Percentiles rank a stretch among this genome's conserved stretches.
Conservation (phyloP, 345 rosid genomes). For the Balakata baccata region DNA sequence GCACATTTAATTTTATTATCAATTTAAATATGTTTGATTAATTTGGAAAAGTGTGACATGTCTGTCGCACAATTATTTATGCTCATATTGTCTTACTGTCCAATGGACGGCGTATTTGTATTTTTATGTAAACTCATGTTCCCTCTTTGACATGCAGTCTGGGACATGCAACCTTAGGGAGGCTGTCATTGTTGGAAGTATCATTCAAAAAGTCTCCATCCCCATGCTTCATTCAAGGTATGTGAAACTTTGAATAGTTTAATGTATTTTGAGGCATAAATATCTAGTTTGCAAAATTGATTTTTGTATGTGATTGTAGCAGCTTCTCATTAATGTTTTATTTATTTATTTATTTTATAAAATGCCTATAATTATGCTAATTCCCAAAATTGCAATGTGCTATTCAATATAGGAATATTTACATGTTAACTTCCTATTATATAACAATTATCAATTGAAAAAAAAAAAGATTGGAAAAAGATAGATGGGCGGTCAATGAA, state of each 20-base stretch:
- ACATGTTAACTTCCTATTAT: too few relatives aligned
- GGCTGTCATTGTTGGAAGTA: conserved; percentile 88
- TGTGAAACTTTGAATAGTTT: not conserved
- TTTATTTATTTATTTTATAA: too few relatives aligned
- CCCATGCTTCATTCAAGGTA: conserved; percentile 95
- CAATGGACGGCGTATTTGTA: not conserved
- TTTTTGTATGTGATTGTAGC: not conserved
- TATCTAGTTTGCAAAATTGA: not conserved
- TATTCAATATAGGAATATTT: too few relatives aligned
- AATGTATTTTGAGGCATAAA: not conserved
- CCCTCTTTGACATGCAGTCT: conserved; percentile 51
- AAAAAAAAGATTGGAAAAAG: not conserved
- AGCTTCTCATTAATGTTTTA: not conserved
- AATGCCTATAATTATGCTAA: too few relatives aligned
- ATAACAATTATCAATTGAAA: not conserved
- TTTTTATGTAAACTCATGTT: not conserved
- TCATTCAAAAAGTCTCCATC: conserved; percentile 74
- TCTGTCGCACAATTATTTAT: not conserved
- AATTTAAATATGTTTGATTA: not conserved
- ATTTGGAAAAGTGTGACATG: not conserved
- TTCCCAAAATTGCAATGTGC: too few relatives aligned
- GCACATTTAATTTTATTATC: not conserved
- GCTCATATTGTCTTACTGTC: not conserved
- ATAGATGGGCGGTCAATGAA: not conserved
- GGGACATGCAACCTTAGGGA: conserved; percentile 91